Evolutionary conservation across 1,139 yeast genomes (phyloP).

Genomic region (Suhomyces ambrosiae): DNA sequence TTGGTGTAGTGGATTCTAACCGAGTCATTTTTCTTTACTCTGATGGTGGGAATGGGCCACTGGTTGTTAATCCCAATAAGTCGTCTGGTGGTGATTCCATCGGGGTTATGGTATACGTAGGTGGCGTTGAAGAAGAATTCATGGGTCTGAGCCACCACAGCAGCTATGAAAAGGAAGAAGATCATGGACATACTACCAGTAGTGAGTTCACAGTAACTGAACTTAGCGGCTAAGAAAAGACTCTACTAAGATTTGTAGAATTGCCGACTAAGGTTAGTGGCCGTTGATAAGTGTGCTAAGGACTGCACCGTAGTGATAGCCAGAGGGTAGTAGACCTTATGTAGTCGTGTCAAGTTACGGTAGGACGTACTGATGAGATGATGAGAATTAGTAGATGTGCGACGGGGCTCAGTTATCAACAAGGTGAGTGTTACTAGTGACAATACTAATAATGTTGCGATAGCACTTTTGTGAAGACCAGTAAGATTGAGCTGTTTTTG

Average conservation of each 20-base stretch:
- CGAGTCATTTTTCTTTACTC: constrained; percentile 65
- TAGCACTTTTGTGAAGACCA: too few species aligned
- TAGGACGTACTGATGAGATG: too few species aligned
- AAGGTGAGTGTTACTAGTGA: too few species aligned
- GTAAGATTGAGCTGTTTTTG: too few species aligned
- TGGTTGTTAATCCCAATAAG: constrained; percentile 69
- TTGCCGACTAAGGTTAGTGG: too few species aligned
- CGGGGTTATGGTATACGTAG: constrained; percentile 66
- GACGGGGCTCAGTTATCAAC: too few species aligned
- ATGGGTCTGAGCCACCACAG: constrained; percentile 47
- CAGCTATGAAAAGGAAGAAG: constrained; percentile 8
- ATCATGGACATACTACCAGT: too few species aligned
- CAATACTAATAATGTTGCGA: too few species aligned
- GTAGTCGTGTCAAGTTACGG: neutral
- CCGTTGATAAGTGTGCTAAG: neutral
- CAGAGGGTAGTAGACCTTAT: neutral
- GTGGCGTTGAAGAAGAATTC: constrained; percentile 54
- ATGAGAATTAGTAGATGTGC: too few species aligned
- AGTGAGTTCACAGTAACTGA: too few species aligned
- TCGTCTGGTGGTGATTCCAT: constrained; percentile 50
- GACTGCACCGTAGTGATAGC: neutral
- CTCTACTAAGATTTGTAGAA: too few species aligned
- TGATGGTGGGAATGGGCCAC: constrained; percentile 75
- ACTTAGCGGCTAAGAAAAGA: too few species aligned
- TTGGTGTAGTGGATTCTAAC: constrained; percentile 60